These are phyloP conservation scores for Pyricularia grisea DNA, from an alignment of 2,329 filamentous ascomycete species.

Conservation along the genomic window DNA sequence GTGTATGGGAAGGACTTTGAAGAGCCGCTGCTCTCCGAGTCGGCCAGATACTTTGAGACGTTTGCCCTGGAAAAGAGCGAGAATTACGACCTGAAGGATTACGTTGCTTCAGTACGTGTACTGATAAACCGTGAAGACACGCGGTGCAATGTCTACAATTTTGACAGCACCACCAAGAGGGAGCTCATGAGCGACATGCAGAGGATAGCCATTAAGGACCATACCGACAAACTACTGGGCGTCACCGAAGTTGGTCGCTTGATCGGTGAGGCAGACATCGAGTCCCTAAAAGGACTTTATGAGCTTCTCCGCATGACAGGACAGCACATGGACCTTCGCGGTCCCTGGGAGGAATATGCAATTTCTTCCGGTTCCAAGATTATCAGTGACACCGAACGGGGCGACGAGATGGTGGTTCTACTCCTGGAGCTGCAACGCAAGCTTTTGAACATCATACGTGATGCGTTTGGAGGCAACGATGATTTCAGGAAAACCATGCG, in stretches of 20 bases:
- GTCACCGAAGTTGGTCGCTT: constrained; percentile 60
- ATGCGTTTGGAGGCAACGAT: constrained; percentile 71
- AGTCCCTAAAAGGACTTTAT: constrained; percentile 69
- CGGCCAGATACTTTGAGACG: constrained; percentile 55
- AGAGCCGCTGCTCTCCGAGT: constrained; percentile 58
- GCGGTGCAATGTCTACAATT: constrained; percentile 70
- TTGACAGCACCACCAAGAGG: constrained; percentile 76
- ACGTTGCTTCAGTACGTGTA: constrained; percentile 60
- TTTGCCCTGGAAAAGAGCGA: constrained; percentile 61
- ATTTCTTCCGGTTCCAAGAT: constrained; percentile 64
- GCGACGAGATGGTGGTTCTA: constrained; percentile 77
- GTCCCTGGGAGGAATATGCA: constrained; percentile 74
- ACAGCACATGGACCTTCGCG: constrained; percentile 60
- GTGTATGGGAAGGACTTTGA: constrained; percentile 78
- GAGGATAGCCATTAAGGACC: constrained; percentile 57
- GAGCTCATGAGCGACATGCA: constrained; percentile 68
- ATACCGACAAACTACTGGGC: constrained; percentile 57
- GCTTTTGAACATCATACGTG: constrained; percentile 66
- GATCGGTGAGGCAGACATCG: constrained; percentile 58
- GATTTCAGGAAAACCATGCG: constrained; percentile 68
- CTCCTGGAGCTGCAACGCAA: constrained; percentile 73
- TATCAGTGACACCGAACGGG: constrained; percentile 68
- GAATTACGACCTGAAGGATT: constrained; percentile 57
- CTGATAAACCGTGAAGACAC: constrained; percentile 64
- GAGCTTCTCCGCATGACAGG: constrained; percentile 62